Evolutionary conservation across 2,329 filamentous ascomycete species (phyloP).

Genomic region (Botryotinia globosa): DNA sequence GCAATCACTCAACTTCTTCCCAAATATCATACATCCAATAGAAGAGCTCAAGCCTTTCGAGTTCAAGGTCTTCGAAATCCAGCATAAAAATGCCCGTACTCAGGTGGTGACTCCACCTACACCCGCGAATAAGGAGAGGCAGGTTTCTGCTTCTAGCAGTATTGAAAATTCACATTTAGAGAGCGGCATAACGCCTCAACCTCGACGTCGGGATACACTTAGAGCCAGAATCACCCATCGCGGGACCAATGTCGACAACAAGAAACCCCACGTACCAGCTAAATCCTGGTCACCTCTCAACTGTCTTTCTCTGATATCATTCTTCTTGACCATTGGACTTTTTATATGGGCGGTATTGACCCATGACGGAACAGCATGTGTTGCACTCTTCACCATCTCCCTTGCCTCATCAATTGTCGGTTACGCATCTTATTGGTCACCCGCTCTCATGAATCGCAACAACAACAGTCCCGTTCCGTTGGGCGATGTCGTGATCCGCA

Average conservation of each 20-base stretch:
- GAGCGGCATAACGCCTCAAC: conserved; percentile 17
- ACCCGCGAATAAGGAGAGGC: not conserved
- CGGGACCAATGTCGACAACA: conserved; percentile 33
- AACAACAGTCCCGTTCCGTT: conserved; percentile 46
- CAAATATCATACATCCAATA: conserved; percentile 57
- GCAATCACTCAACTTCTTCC: conserved; percentile 58
- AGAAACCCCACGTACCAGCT: conserved; percentile 50
- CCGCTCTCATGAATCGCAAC: conserved; percentile 51
- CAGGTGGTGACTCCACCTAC: not conserved
- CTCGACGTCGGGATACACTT: conserved; percentile 23
- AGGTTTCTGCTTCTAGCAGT: conserved; percentile 11
- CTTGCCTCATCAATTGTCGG: conserved; percentile 53
- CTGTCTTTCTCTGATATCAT: conserved; percentile 51
- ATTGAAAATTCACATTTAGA: conserved; percentile 9
- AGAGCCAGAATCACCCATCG: conserved; percentile 26
- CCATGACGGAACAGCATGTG: conserved; percentile 50
- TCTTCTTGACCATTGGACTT: conserved; percentile 48
- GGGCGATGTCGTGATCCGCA: conserved; percentile 61
- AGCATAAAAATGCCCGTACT: conserved; percentile 38
- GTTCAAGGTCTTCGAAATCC: conserved; percentile 50
- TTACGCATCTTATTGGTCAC: conserved; percentile 57
- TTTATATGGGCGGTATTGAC: conserved; percentile 45
- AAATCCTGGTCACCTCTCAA: conserved; percentile 52
- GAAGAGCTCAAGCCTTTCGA: conserved; percentile 48
- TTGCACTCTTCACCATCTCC: conserved; percentile 53